Evolutionary conservation across 169 alveolate genomes (phyloP), one percentile per base, ranked within the genome.

Genomic region (Theileria annulata): DNA sequence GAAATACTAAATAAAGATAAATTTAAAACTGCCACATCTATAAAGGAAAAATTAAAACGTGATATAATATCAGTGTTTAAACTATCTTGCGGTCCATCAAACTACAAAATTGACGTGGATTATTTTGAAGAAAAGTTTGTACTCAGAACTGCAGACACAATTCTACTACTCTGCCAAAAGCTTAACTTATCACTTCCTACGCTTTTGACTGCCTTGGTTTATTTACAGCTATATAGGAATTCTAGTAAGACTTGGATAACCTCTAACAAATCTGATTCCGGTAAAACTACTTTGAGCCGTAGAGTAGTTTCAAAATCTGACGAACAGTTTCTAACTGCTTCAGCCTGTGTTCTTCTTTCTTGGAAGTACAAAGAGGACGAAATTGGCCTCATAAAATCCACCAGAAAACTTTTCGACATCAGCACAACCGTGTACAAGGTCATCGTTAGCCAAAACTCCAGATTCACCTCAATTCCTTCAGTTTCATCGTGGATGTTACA

Each of bases 281-380:
- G 49, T 6, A 31, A 56, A 17, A 47, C 0, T 35, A 15, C 23
- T 56, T 9, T 4, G 47, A 72, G 19, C 48, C 70, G 62, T 15
- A 27, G 2, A 63, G 75, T 42, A 27, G 64, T 69, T 69, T 33
- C 48, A 23, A 71, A 66, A 17, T 47, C 84, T 49, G 81, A 74
- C 58, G 88, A 80, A 8, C 85, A 80, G 74, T 80, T 71, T 15
- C 25, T 80, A 9, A 76, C 77, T 19, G 85, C 86, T 23, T 85
- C 86, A 10, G 62, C 89, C 12, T 82, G 89, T 54, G 80, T 82
- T 0, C 51, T 82, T 56, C 81, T 82, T 27, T 86, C 89, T n/a
- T 82, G 89, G 89, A 82, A 82, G 56, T 82, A 82, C 54, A 74
- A 79, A 23, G 89, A 82, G 54, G 89, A 82, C 35, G 89, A 76